Evolutionary conservation across 257 asterid species (phyloP), one percentile per base, ranked within the genome.

Genomic region (Misopates orontium): DNA sequence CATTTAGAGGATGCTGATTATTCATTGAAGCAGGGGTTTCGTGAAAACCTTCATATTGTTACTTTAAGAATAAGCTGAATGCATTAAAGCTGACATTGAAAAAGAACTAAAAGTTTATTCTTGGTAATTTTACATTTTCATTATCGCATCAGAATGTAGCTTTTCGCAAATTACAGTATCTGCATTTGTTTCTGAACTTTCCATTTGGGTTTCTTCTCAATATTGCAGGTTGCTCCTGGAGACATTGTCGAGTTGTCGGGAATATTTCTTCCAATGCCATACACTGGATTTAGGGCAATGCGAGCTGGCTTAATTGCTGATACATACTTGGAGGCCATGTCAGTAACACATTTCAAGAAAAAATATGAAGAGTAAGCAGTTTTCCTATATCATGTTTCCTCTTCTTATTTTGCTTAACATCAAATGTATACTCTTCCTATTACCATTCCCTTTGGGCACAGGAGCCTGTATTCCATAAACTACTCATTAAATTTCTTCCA

Each of bases 261-360:
- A 41, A 86, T 94, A 64, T 94, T 90, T 77, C 96, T 94, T 75
- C 99, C 97, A 36, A 90, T 90, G 60, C 97, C 99, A 11, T 94
- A 88, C 78, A 81, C 89, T 47, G 99, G 99, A 72, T 94, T 87
- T 80, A 90, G 92, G 84, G 99, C 97, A 31, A 94, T 94, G 97
- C 83, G 99, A 61, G 99, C 99, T 70, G 99, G 97, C 60, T 76
- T 90, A 64, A 94, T 94, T 79, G 99, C 99, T 57, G 99, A 94
- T 77, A 94, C 99, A 24, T 94, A 86, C 83, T 78, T 94, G 85
- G 99, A 94, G 73, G 97, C 92, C 66, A 94, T 94, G 99, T 88
- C 95, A 52, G 87, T 90, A 66, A 24, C 50, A 58, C 97, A 88
- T 75, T 94, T 94, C 78, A 94, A 94, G 95, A 94, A 88, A 77